A percentile compares a stretch with the other conserved stretches of the same genome.
Evolutionary conservation across 2,329 filamentous ascomycete genomes (phyloP).

Genomic region (Diplodia corticola): DNA sequence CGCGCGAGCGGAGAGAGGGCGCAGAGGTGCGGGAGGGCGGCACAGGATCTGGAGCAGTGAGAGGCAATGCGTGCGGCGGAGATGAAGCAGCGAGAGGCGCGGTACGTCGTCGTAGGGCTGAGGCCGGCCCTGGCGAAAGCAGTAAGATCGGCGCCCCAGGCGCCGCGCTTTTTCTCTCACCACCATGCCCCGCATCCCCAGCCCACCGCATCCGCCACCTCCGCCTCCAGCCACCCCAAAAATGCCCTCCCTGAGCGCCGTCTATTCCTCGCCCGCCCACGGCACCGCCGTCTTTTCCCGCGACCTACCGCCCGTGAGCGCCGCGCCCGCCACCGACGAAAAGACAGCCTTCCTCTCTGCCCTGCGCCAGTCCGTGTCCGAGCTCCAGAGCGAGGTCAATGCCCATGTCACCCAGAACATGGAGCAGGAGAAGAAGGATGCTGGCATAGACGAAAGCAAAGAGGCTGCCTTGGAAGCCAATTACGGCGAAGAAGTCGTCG

Average conservation of each 20-base stretch:
- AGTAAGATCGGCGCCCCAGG: background rate
- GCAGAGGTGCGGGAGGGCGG: background rate
- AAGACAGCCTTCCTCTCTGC: constrained; percentile 61
- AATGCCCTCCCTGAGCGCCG: constrained; percentile 47
- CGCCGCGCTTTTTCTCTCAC: constrained; percentile 24
- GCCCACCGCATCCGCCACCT: constrained; percentile 11
- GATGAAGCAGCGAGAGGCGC: background rate
- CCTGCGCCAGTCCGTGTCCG: constrained; percentile 58
- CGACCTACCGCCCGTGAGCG: constrained; percentile 29
- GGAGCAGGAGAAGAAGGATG: constrained; percentile 64
- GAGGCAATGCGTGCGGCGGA: constrained; percentile 1
- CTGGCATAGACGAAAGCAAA: constrained; percentile 38
- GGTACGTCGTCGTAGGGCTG: constrained; percentile 23
- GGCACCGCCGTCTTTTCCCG: constrained; percentile 30
- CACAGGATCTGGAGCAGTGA: background rate
- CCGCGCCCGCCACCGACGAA: constrained; percentile 41
- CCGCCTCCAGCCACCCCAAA: background rate
- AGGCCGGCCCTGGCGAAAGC: background rate
- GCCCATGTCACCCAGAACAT: constrained; percentile 70
- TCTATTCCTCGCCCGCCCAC: constrained; percentile 57
- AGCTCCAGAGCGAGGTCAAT: constrained; percentile 69
- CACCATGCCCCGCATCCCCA: constrained; percentile 34
- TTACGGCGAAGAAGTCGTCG: constrained; percentile 79
- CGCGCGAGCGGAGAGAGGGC: background rate
- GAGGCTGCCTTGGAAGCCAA: constrained; percentile 60